A percentile compares a stretch with the other conserved stretches of the same genome.
These are phyloP conservation scores for Sphagnum magellanicum DNA, from an alignment of 228 moss, liverwort and hornwort species.

Conservation along the genomic window DNA sequence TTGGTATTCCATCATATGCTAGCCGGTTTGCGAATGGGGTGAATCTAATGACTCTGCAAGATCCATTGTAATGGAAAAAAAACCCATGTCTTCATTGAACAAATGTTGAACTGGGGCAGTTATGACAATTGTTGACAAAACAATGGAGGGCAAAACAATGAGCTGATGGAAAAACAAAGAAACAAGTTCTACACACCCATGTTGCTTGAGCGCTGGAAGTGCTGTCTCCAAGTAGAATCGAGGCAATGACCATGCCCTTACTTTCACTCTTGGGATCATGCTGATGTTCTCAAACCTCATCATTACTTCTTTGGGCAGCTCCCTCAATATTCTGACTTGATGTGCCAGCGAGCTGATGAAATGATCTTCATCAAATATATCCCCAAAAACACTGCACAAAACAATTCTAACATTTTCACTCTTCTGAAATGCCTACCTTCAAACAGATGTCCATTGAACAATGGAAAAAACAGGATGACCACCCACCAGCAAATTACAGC, in stretches of 20 bases:
- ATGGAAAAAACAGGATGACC: too few relatives aligned
- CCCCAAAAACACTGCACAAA: slow-evolving; percentile 67
- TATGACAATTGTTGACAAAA: too few relatives aligned
- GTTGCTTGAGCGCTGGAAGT: slow-evolving; percentile 62
- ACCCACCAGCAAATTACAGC: not conserved
- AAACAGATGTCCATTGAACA: not conserved
- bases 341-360: slow-evolving; percentile 68
- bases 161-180: not conserved
- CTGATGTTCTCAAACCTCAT: slow-evolving; percentile 53
- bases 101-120: too few relatives aligned
- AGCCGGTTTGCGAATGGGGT: slow-evolving; percentile 95
- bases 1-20: slow-evolving; percentile 80
- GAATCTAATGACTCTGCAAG: slow-evolving; percentile 76
- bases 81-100: too few relatives aligned
- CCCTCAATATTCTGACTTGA: slow-evolving; percentile 64
- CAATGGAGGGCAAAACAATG: too few relatives aligned
- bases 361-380: slow-evolving; percentile 80
- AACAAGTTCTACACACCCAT: slow-evolving; percentile 34
- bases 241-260: slow-evolving; percentile 73
- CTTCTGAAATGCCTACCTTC: not conserved
- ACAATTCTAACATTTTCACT: not conserved
- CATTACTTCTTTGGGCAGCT: slow-evolving; percentile 59
- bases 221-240: slow-evolving; percentile 69
- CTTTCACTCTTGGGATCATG: slow-evolving; percentile 72
- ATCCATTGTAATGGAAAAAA: not conserved